phyloP scores from a whole-genome alignment of 2,329 filamentous ascomycete genomes.

The Cordyceps fumosorosea region DNA sequence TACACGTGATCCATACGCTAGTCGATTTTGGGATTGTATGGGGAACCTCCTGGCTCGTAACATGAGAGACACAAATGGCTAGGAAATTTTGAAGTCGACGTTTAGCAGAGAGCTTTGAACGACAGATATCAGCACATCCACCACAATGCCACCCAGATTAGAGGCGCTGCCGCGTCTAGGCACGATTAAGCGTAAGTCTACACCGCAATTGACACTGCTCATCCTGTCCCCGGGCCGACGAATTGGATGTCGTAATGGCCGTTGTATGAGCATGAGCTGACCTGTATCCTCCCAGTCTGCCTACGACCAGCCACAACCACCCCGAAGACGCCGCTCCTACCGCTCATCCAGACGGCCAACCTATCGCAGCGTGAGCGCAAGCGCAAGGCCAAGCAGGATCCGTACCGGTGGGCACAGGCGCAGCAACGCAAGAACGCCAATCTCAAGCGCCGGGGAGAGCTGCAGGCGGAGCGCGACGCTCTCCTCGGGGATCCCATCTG shows the following conservation, averaged over 20 bases:
- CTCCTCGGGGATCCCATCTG: conserved; percentile 71
- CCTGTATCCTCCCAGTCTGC: conserved; percentile 37
- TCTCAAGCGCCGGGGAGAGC: conserved; percentile 63
- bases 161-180: conserved; percentile 52
- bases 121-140: conserved; percentile 10
- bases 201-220: conserved; percentile 4
- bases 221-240: not conserved
- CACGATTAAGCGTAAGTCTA: conserved; percentile 50
- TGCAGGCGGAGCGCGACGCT: conserved; percentile 57
- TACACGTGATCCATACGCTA: conserved; percentile 29
- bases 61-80: not conserved
- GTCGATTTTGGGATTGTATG: conserved; percentile 5
- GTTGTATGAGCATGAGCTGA: conserved; percentile 18
- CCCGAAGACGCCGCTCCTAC: conserved; percentile 44
- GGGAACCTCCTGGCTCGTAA: not conserved
- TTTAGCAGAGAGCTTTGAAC: conserved; percentile 11
- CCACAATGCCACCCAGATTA: conserved; percentile 63
- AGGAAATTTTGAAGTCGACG: conserved; percentile 30
- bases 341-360: conserved; percentile 58
- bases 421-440: conserved; percentile 81
- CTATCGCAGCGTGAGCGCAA: conserved; percentile 57
- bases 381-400: conserved; percentile 64
- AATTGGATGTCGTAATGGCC: not conserved
- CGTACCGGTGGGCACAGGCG: conserved; percentile 74
- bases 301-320: conserved; percentile 47